Evolutionary conservation across 371 early-diverging fungal species (phyloP), one percentile per base, ranked within the genome.

Genomic region (Mucor racemosus): DNA sequence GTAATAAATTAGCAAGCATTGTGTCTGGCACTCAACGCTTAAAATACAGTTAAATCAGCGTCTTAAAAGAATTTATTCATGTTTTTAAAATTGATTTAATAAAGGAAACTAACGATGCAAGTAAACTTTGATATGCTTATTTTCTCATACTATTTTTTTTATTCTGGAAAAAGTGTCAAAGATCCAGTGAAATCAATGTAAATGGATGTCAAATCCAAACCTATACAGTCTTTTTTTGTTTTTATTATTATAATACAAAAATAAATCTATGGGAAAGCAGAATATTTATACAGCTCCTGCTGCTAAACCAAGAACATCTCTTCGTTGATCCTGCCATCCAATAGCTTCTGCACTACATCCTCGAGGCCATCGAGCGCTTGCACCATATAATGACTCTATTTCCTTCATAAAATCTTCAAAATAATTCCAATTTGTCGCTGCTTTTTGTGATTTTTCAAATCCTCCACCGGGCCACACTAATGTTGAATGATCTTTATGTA

Each of bases 401-500:
- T 83, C 86, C 7, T 77, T 80, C 63, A 83, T 67, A 66, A 81
- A 88, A 17, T 76, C 83, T 7, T 68, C 78, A 76, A 88, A 87
- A 50, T 86, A 87, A 10, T 76, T 87, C 75, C 79, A 88, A 8
- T 75, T 71, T 0, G 64, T 69, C 11, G 55, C 65, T 7, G 64
- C 72, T 56, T 76, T 81, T 66, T 85, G 86, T 0, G 73, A 73
- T 39, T 80, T 66, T 33, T 73, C 77, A 53, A 86, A 79, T 5
- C 88, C 90, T 7, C 84, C 85, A 4, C 82, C 84, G 0, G 87
- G 85, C 88, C 88, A 88, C 0, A 71, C 67, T 69, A 88, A 72
- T 38, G 76, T 75, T 0, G 83, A 63, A 62, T 90, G 89, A 65
- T 90, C 89, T 71, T 80, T 81, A 63, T 90, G 89, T 13, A 82